Evolutionary conservation across 352 stramenopile genomes (phyloP).

Genomic region (Globisporangium spinosum): DNA sequence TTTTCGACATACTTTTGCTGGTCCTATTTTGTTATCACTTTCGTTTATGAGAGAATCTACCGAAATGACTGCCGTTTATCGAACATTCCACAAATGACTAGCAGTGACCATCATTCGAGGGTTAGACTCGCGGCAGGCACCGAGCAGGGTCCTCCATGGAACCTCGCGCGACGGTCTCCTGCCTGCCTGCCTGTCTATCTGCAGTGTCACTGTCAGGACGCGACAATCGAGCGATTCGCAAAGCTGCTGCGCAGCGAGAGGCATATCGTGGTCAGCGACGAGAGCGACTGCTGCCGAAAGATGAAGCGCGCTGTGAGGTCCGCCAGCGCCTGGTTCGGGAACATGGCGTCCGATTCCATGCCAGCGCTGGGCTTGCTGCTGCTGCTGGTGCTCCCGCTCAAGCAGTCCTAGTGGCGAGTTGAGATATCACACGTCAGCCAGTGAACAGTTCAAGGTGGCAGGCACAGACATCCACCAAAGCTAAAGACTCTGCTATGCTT

Average conservation of each 20-base stretch:
- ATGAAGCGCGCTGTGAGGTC: slow-evolving; percentile 73
- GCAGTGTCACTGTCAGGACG: neutral
- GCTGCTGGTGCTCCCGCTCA: neutral
- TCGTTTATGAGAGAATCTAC: too few species aligned
- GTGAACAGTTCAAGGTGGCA: too few species aligned
- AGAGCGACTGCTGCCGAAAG: slow-evolving; percentile 69
- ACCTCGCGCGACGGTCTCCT: neutral
- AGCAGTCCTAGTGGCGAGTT: slow-evolving; percentile 9
- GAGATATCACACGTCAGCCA: neutral
- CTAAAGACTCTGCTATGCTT: neutral
- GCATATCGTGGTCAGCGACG: slow-evolving; percentile 61
- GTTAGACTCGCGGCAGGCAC: too few species aligned
- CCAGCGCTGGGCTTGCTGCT: neutral
- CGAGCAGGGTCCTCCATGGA: neutral
- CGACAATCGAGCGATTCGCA: slow-evolving; percentile 23
- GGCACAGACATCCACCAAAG: too few species aligned
- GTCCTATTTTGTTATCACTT: too few species aligned
- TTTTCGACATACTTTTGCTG: too few species aligned
- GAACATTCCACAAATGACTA: too few species aligned
- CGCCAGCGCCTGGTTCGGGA: slow-evolving; percentile 61
- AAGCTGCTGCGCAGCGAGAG: slow-evolving; percentile 67
- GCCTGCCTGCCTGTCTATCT: too few species aligned
- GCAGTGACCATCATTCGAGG: too few species aligned
- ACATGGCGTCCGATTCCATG: slow-evolving; percentile 45
- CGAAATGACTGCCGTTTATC: too few species aligned